These are phyloP conservation scores for Mangifera indica DNA, from an alignment of 345 rosid species.

Conservation along the genomic window DNA sequence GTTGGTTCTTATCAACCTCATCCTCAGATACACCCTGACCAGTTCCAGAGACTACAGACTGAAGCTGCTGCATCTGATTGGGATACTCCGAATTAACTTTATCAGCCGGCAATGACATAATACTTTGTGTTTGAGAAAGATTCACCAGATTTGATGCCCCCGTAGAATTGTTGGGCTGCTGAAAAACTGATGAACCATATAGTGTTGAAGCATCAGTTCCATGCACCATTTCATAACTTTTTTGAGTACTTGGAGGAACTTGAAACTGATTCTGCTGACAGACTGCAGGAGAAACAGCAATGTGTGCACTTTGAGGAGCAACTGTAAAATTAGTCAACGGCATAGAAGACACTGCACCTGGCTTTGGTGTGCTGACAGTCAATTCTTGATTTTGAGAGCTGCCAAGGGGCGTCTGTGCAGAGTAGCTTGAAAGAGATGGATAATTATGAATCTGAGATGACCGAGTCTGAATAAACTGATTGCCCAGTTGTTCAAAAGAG, in stretches of 20 bases:
- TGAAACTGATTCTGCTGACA: constrained; percentile 58
- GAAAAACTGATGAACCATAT: constrained; percentile 41
- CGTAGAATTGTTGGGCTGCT: constrained; percentile 38
- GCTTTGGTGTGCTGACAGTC: constrained; percentile 46
- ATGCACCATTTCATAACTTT: constrained; percentile 43
- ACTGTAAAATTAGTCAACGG: constrained; percentile 33
- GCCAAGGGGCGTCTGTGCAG: constrained; percentile 42
- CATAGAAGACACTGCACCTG: constrained; percentile 39
- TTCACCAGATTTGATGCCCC: constrained; percentile 47
- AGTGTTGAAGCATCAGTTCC: constrained; percentile 43
- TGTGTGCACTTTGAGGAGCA: constrained; percentile 56
- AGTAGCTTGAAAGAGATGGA: constrained; percentile 37
- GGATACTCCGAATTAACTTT: constrained; percentile 43
- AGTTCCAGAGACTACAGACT: constrained; percentile 48
- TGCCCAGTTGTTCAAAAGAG: constrained; percentile 43
- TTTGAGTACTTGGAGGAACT: constrained; percentile 38
- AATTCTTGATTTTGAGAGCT: constrained; percentile 48
- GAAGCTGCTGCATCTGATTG: constrained; percentile 53
- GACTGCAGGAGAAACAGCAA: constrained; percentile 51
- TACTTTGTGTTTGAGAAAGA: constrained; percentile 47
- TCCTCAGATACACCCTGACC: constrained; percentile 48
- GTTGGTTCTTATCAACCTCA: constrained; percentile 81
- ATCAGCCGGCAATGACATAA: constrained; percentile 40
- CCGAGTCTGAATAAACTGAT: constrained; percentile 45
- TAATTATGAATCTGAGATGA: constrained; percentile 46